A percentile compares a stretch with the other conserved stretches of the same genome.
phyloP scores from a whole-genome alignment of 1,284 basidiomycete species.

The Irpex sp. region DNA sequence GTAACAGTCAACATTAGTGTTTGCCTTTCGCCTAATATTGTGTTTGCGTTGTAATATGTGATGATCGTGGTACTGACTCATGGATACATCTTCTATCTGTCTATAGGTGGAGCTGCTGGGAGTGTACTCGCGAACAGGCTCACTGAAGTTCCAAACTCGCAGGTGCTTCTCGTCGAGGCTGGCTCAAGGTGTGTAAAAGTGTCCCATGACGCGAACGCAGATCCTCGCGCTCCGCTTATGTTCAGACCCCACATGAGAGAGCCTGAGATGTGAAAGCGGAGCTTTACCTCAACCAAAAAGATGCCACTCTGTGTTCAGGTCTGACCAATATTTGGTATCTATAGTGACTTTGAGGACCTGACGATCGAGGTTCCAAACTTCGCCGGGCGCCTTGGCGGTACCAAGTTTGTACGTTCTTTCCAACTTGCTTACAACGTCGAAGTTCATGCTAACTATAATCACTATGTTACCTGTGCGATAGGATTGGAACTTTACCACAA shows the following conservation, averaged over 20 bases:
- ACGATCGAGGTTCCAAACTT: not conserved
- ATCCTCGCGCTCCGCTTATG: too few species aligned
- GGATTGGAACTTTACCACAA: constrained; percentile 16
- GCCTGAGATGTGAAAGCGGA: not conserved
- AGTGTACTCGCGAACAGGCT: constrained; percentile 4
- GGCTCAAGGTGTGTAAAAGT: not conserved
- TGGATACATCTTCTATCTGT: not conserved
- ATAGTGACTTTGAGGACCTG: not conserved
- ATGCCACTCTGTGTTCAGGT: not conserved
- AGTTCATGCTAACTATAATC: not conserved
- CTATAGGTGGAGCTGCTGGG: not conserved
- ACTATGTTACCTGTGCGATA: not conserved
- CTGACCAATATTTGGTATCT: not conserved
- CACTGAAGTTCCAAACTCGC: not conserved
- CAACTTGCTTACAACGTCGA: not conserved
- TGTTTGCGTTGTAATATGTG: too few species aligned
- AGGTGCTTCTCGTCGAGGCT: not conserved
- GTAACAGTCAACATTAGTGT: not conserved
- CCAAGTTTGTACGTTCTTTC: not conserved
- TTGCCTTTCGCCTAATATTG: not conserved
- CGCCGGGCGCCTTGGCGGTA: not conserved
- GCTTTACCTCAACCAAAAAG: not conserved
- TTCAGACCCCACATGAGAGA: too few species aligned
- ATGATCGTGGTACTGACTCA: too few species aligned
- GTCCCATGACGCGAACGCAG: not conserved